Evolutionary conservation across 2,329 filamentous ascomycete species (phyloP), one percentile per base, ranked within the genome.

Genomic region (Diaporthe humulicola): DNA sequence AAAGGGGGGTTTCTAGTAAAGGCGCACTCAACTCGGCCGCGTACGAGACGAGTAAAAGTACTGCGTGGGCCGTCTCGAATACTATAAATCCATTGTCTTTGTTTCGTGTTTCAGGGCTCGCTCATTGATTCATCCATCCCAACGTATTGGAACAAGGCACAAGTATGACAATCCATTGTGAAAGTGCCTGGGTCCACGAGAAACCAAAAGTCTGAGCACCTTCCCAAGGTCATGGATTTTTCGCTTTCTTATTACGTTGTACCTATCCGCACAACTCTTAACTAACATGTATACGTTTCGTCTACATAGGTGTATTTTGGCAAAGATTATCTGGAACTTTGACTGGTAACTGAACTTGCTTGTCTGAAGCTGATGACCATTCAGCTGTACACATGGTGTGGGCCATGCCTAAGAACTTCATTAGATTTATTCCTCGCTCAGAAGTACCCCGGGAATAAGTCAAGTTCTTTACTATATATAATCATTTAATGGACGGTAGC

Each of bases 281-380:
- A 3, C 30, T 57, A 7, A 57, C 28, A 22, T 4, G 15, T 17
- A 22, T 12, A 9, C 4, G 10, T 1, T 12, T 3, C 3, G 22
- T 22, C 1, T 0, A 9, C 9, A 22, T 25, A 57, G 30, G 12
- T 57, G 54, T 22, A 57, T 57, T 33, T 33, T 57, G 30, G 54
- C 54, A 22, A 57, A 57, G 54, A 57, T 57, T 8, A 57, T 57
- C 54, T 57, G 54, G 54, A 30, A 57, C 30, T 57, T 57, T 14
- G 54, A 57, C 19, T 12, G n/a, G n/a, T n/a, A n/a, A n/a, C 33
- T 1, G 54, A 36, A 36, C 54, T 57, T 10, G 54, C 54, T 36
- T 57, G 54, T 57, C 54, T 28, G 1, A 57, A 57, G 17, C 3
- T 57, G 8, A 57, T 22, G 54, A 57, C 4, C 3, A 57, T 0